These are phyloP conservation scores for Sarcomyxa edulis DNA, from an alignment of 768 basidiomycete species.

Conservation along the genomic window DNA sequence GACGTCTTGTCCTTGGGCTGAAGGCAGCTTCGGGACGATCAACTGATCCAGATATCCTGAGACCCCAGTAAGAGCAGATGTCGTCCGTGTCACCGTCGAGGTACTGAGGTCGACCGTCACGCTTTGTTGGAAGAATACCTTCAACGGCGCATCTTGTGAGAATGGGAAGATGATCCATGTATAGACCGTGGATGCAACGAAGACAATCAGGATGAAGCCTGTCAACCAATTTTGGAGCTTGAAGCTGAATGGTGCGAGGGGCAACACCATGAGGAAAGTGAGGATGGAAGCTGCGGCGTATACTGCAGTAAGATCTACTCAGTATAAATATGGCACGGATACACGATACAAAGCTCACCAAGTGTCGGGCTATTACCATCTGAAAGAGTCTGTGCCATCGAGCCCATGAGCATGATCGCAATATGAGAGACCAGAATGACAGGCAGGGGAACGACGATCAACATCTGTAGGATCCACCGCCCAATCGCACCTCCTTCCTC, in stretches of 20 bases:
- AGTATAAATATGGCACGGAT: not conserved
- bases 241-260: constrained; percentile 60
- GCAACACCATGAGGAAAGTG: constrained; percentile 47
- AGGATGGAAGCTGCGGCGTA: constrained; percentile 43
- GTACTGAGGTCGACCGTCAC: constrained; percentile 35
- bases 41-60: constrained; percentile 33
- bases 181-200: constrained; percentile 39
- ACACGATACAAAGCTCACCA: constrained; percentile 33
- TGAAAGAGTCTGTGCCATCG: constrained; percentile 50
- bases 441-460: constrained; percentile 49
- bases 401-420: constrained; percentile 36
- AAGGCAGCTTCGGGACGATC: constrained; percentile 49
- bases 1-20: constrained; percentile 31
- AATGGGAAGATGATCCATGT: constrained; percentile 56
- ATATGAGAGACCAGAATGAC: constrained; percentile 50
- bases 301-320: constrained; percentile 28
- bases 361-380: constrained; percentile 51
- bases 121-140: constrained; percentile 65
- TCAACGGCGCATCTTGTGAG: constrained; percentile 53
- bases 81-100: constrained; percentile 21
- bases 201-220: constrained; percentile 27
- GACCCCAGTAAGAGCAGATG: constrained; percentile 42
- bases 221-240: constrained; percentile 32
- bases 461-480: constrained; percentile 56
- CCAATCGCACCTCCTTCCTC: constrained; percentile 22